Conservation (phyloP, 768 basidiomycete species). For the Tylopilus rubrobrunneus region DNA sequence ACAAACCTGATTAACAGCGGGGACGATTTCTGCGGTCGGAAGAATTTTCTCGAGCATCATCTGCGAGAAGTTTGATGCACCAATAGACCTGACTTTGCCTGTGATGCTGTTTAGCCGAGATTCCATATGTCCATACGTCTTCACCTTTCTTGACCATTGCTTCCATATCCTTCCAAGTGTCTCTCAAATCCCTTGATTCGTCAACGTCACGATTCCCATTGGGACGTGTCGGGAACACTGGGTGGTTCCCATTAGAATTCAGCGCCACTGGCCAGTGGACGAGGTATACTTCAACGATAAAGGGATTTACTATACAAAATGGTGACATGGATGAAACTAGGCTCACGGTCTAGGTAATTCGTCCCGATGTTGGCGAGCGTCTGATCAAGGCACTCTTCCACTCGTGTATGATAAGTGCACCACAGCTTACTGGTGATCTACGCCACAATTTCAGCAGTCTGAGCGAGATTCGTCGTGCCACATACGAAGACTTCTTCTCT, state of each 20-base stretch:
- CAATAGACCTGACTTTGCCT: conserved; percentile 67
- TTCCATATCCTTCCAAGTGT: conserved; percentile 89
- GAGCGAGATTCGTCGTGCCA: neutral
- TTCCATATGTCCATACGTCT: conserved; percentile 2
- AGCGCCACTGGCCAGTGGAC: conserved; percentile 81
- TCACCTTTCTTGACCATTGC: conserved; percentile 59
- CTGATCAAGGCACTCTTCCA: conserved; percentile 70
- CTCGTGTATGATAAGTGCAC: conserved; percentile 64
- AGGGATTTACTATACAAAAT: neutral
- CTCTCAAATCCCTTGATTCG: conserved; percentile 57
- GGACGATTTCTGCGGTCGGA: conserved; percentile 59
- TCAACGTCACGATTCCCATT: conserved; percentile 67
- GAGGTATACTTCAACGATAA: conserved; percentile 45
- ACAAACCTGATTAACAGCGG: conserved; percentile 69
- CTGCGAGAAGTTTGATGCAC: conserved; percentile 75
- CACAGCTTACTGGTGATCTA: conserved; percentile 73
- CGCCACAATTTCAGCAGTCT: neutral
- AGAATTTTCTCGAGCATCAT: conserved; percentile 66
- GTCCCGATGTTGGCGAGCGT: conserved; percentile 76
- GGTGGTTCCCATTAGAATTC: conserved; percentile 66
- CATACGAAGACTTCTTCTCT: conserved; percentile 68
- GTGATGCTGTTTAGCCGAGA: conserved; percentile 5
- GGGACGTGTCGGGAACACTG: conserved; percentile 51
- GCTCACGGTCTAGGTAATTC: conserved; percentile 78
- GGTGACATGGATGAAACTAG: neutral